Conservation (phyloP, 2,329 filamentous ascomycete genomes). For the Sporothrix curviconia region DNA sequence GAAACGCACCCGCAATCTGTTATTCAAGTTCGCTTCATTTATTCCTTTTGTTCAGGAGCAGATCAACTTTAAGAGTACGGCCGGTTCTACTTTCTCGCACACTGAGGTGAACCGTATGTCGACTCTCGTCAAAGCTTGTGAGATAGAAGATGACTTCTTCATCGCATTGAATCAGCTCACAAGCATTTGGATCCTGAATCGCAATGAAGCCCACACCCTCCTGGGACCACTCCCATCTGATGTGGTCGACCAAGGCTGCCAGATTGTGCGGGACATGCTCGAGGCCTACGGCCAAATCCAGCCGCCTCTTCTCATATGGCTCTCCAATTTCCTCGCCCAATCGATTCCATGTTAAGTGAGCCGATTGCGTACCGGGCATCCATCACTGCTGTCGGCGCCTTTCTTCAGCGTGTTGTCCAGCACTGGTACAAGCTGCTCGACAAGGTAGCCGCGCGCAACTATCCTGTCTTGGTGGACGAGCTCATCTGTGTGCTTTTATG, state of each 20-base stretch:
- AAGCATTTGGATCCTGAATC: conserved; percentile 46
- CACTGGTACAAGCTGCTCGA: conserved; percentile 33
- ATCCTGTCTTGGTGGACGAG: conserved; percentile 31
- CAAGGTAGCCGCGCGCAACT: conserved; percentile 17
- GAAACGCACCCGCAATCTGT: background rate
- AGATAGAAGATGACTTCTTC: conserved; percentile 53
- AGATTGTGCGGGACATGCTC: conserved; percentile 30
- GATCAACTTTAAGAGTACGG: too few species aligned
- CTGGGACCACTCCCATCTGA: conserved; percentile 25
- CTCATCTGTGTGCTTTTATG: conserved; percentile 27
- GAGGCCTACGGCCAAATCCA: conserved; percentile 32
- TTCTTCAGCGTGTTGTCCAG: conserved; percentile 37
- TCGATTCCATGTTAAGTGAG: conserved; percentile 16
- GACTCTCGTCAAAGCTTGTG: conserved; percentile 53
- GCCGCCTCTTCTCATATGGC: conserved; percentile 26
- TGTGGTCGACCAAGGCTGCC: conserved; percentile 30
- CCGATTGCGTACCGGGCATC: conserved; percentile 18
- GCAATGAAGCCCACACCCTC: conserved; percentile 29
- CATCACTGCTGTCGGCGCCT: conserved; percentile 34
- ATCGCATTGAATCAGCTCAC: conserved; percentile 59
- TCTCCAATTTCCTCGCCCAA: conserved; percentile 31
- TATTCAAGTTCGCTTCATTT: background rate
- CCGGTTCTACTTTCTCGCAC: conserved; percentile 3
- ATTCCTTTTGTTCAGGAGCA: background rate
- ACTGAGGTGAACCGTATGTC: conserved; percentile 43